A percentile compares a stretch with the other conserved stretches of the same genome.
phyloP scores from a whole-genome alignment of 345 rosid genomes.

The Pelargonium nanum region DNA sequence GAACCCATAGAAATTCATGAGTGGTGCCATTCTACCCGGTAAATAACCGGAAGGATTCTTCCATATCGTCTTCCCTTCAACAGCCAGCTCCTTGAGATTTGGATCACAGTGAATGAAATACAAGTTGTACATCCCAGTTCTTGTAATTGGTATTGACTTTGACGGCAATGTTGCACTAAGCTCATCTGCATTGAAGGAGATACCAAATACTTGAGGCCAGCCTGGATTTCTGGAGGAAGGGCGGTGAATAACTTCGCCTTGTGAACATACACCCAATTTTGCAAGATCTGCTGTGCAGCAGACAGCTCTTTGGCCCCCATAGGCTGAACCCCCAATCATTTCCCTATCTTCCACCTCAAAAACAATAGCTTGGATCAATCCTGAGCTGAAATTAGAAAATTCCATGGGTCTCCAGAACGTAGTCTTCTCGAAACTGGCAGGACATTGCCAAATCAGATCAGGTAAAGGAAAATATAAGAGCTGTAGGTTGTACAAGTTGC shows the following conservation, averaged over 20 bases:
- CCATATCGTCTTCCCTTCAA: conserved; percentile 89
- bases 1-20: conserved; percentile 77
- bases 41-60: conserved; percentile 85
- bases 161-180: conserved; percentile 40
- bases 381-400: conserved; percentile 38
- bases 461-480: neutral
- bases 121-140: conserved; percentile 91
- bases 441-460: neutral
- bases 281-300: conserved; percentile 92
- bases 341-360: conserved; percentile 88
- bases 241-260: conserved; percentile 72
- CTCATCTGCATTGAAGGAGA: conserved; percentile 37
- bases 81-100: conserved; percentile 45
- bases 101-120: conserved; percentile 88
- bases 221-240: conserved; percentile 51
- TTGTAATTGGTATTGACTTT: conserved; percentile 47
- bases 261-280: conserved; percentile 64
- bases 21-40: conserved; percentile 96
- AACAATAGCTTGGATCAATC: conserved; percentile 55
- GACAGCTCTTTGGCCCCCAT: conserved; percentile 95
- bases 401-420: conserved; percentile 47
- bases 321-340: conserved; percentile 83
- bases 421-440: conserved; percentile 70
- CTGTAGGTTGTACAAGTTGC: neutral
- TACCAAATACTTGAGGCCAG: conserved; percentile 78